Evolutionary conservation across 2,329 filamentous ascomycete genomes (phyloP), one percentile per base, ranked within the genome.

Genomic region (Ilyonectria mors-panacis): DNA sequence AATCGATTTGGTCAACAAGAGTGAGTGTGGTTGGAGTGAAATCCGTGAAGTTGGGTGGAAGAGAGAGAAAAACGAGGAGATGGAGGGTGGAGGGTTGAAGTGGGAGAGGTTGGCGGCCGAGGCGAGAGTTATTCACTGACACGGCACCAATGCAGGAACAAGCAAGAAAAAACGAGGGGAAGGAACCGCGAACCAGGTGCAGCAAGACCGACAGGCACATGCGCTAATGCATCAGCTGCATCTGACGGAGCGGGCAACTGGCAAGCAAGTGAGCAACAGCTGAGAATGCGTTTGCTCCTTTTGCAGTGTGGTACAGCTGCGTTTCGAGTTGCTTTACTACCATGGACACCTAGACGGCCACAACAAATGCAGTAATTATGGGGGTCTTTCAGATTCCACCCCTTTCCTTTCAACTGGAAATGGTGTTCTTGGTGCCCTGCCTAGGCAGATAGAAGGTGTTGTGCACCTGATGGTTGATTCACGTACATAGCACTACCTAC

Each of bases 61-160:
- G 59, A 58, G 64, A 65, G 59, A 45, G 56, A 70, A 69, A 45
- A 68, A 53, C 28, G 56, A 68, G 58, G 53, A 21, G 53, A 54
- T 42, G 64, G 60, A 59, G 63, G 59, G 57, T 44, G 61, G 51
- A 64, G 54, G 57, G 59, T 58, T 9, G 54, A 66, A 67, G 61
- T 59, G 44, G 65, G 65, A 66, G 60, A 58, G 56, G 67, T 63
- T 63, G 67, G 65, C 48, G 53, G 66, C 56, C 48, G 59, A 33
- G 47, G 69, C 64, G 74, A 65, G 70, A 67, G 75, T 73, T 77
- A 75, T 72, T 76, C 74, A 75, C 76, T 72, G 74, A 69, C 68
- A 66, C 66, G 60, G 59, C 59, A 50, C 44, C 60, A 62, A 57
- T 69, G 70, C 56, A 72, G 70, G 73, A 59, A 70, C 69, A 76